A percentile compares a stretch with the other conserved stretches of the same genome.
Conservation (phyloP, 2,329 filamentous ascomycete genomes). For the Trichoderma asperellum region DNA sequence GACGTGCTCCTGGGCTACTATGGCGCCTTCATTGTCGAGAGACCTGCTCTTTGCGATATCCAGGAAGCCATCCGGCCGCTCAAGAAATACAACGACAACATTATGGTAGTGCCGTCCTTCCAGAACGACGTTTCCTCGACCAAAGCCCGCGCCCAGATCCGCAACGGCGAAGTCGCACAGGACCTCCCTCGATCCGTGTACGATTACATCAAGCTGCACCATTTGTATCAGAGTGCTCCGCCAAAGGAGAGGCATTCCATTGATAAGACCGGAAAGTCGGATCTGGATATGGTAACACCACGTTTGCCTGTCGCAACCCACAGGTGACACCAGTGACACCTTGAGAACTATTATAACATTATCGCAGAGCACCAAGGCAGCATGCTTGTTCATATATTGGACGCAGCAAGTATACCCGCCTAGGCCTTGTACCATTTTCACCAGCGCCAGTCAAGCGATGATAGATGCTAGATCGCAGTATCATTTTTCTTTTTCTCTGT, state of each 20-base stretch:
- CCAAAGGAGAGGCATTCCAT: slow-evolving; percentile 12
- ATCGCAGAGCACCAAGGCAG: background rate
- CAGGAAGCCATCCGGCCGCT: slow-evolving; percentile 78
- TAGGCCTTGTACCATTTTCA: slow-evolving; percentile 9
- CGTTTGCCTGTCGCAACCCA: slow-evolving; percentile 22
- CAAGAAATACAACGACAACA: slow-evolving; percentile 76
- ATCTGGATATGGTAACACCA: slow-evolving; percentile 17
- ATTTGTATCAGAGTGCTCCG: slow-evolving; percentile 58
- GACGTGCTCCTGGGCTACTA: slow-evolving; percentile 81
- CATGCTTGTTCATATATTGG: background rate
- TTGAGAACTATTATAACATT: background rate
- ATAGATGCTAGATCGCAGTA: slow-evolving; percentile 20
- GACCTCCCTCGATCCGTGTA: slow-evolving; percentile 73
- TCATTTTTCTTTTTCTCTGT: background rate
- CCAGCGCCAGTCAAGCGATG: slow-evolving; percentile 5
- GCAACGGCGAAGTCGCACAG: slow-evolving; percentile 75
- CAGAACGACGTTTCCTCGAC: slow-evolving; percentile 81
- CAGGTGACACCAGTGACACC: slow-evolving; percentile 7
- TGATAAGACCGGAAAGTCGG: slow-evolving; percentile 14
- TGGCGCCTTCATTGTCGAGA: slow-evolving; percentile 78
- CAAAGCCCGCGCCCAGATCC: slow-evolving; percentile 76
- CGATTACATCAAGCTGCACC: slow-evolving; percentile 67
- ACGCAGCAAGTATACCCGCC: background rate
- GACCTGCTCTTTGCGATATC: slow-evolving; percentile 75
- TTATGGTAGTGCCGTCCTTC: slow-evolving; percentile 81